Evolutionary conservation across 1,284 basidiomycete genomes (phyloP), one percentile per base, ranked within the genome.

Genomic region (Athelia psychrophila): DNA sequence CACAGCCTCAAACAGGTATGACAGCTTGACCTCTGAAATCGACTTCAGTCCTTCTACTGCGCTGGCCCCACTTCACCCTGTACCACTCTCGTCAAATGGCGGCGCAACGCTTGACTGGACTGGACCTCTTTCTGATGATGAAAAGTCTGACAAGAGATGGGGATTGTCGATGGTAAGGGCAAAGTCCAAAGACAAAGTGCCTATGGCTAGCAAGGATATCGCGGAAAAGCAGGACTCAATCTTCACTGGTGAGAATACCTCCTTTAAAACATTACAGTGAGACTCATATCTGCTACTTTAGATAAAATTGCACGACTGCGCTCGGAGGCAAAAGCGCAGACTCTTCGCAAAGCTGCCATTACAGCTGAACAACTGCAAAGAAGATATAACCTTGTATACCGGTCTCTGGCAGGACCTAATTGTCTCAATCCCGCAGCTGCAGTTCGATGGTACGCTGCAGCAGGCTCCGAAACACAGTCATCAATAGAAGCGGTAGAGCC

Each of bases 61-160:
- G 18, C 62, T 68, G 18, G 64, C 61, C 24, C 68, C 66, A 5
- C 58, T 64, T 5, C 79, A 83, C 56, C 81, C 80, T 16, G 77
- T 90, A 6, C 88, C 87, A 0, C 68, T 77, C 3, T 88, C 86
- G 10, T 72, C 75, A 2, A 79, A 88, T 60, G 80, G 83, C 51
- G 88, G 88, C 8, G 68, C 71, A 20, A 86, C 85, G 2, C 68
- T 90, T 22, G 88, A 90, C 59, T 90, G 87, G 87, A 76, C 79
- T 16, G 73, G 76, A 15, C 62, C 72, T 33, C 60, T 63, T 10
- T 65, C 72, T 2, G 78, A 81, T 23, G 82, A 86, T 18, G 83
- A 84, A 36, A 79, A 69, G 55, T 27, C 60, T 23, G 84, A 87
- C 44, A 79, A 72, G 53, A 78, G 77, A 47, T 88, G 87, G 86